Evolutionary conservation across 2,329 filamentous ascomycete genomes (phyloP).

Genomic region (Didymella glomerata): DNA sequence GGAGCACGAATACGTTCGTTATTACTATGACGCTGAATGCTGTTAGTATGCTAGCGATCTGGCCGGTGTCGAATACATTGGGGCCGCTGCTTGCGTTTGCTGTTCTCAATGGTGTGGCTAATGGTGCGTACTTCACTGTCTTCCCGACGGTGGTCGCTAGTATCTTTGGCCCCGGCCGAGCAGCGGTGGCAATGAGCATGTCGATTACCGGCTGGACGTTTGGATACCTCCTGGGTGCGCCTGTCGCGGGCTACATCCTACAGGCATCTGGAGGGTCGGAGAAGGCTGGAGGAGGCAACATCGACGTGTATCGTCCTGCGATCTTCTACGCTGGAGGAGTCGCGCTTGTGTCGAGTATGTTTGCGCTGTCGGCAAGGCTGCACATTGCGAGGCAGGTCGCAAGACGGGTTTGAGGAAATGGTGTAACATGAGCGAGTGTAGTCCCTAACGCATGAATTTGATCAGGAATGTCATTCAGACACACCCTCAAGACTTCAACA

Average conservation of each 20-base stretch:
- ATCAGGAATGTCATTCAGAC: no score
- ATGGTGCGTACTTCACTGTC: constrained; percentile 41
- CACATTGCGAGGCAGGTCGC: constrained; percentile 18
- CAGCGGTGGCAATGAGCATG: constrained; percentile 42
- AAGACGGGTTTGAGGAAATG: constrained; percentile 13
- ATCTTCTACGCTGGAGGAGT: constrained; percentile 43
- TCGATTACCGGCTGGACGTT: constrained; percentile 35
- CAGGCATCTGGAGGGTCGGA: constrained; percentile 35
- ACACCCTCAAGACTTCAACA: neutral
- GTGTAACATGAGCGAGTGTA: no score
- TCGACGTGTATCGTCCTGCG: constrained; percentile 37
- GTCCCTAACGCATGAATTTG: no score
- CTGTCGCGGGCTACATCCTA: constrained; percentile 41
- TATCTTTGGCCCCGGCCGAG: constrained; percentile 39
- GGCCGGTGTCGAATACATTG: constrained; percentile 37
- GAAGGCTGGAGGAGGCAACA: constrained; percentile 14
- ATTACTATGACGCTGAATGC: constrained; percentile 38
- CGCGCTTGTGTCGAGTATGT: constrained; percentile 16
- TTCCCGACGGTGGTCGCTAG: constrained; percentile 39
- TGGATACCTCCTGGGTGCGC: constrained; percentile 40
- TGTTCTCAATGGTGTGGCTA: constrained; percentile 39
- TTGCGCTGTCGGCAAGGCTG: constrained; percentile 10
- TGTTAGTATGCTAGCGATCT: constrained; percentile 42
- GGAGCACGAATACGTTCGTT: constrained; percentile 43
- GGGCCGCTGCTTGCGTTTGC: constrained; percentile 37